Base-by-base conservation (phyloP, 169 alveolate genomes). In the Eimeria sp. region DNA sequence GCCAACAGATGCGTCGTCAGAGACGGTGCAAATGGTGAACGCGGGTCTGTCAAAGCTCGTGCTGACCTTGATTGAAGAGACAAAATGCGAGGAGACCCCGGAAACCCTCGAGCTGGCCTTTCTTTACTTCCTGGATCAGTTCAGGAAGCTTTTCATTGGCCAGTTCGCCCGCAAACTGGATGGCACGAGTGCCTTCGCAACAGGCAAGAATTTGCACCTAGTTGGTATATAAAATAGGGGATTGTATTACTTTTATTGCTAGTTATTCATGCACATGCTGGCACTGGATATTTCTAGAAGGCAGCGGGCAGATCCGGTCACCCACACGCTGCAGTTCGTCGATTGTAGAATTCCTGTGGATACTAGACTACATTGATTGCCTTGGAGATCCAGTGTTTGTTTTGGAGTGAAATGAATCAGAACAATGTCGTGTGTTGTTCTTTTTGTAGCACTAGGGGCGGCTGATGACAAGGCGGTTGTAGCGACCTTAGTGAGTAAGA, bases 71-170 rank as follows among this genome's bases (percentile, higher is more conserved):
- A 88, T 87, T 22, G 95, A 75, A 30, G 95, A 89, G 80, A 95
- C 95, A 6, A 91, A 70, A 30, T 90, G 83, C 65, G 82, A 76
- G 63, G 92, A 91, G 30, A 95, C 97, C 7, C 97, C 98, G 76
- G 98, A 97, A 65, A 95, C 96, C 47, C 97, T 98, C 45, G 99
- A 98, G 95, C 96, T 98, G 34, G 97, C 98, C 51, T 97, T 96
- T 96, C 97, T 99, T 63, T 98, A 98, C 95, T 99, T 98, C 97
- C 95, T 99, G 97, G 99, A 98, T 75, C 99, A 98, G 95, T 99
- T 99, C 95, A 97, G 99, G 70, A 99, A 99, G 98, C 98, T 99
- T 47, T 97, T 95, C 96, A 98, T 98, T 51, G 99, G 99, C 34
- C 99, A 98, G 96, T 98, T 86, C 65, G 92, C 92, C 22, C 92